These are phyloP conservation scores for Trichoderma simmonsii DNA, from an alignment of 2,329 filamentous ascomycete genomes.

Conservation along the genomic window DNA sequence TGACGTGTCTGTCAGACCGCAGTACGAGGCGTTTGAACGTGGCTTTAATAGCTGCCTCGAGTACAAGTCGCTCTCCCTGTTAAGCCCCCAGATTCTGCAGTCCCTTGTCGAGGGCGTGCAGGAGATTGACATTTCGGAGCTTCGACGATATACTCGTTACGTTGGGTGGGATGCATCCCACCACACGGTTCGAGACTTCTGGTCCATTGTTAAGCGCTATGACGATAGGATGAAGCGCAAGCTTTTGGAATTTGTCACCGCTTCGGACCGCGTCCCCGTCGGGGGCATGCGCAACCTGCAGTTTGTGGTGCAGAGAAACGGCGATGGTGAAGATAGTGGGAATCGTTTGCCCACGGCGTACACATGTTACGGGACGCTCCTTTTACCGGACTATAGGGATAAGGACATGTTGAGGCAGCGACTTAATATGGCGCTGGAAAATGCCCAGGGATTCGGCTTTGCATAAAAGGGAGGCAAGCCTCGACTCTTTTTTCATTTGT, in stretches of 20 bases:
- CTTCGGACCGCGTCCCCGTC: conserved; percentile 84
- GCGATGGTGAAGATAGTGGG: conserved; percentile 53
- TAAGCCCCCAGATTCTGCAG: conserved; percentile 69
- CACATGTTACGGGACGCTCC: conserved; percentile 87
- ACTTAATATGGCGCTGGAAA: conserved; percentile 80
- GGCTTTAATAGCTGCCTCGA: conserved; percentile 78
- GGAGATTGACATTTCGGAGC: conserved; percentile 71
- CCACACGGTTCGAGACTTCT: conserved; percentile 73
- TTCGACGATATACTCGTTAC: conserved; percentile 71
- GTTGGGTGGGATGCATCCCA: conserved; percentile 74
- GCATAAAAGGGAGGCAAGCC: conserved; percentile 45
- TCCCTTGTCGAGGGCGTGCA: conserved; percentile 79
- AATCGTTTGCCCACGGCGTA: conserved; percentile 76
- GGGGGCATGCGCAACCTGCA: conserved; percentile 78
- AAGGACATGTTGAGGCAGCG: conserved; percentile 69
- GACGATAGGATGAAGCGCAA: conserved; percentile 67
- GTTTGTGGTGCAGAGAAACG: conserved; percentile 79
- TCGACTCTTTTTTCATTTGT: background rate
- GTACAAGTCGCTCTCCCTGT: conserved; percentile 66
- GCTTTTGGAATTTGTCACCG: conserved; percentile 91
- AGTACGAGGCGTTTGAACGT: conserved; percentile 74
- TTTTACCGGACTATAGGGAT: conserved; percentile 78
- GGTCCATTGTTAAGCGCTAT: conserved; percentile 71
- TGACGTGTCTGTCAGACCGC: conserved; percentile 69
- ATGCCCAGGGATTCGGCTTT: conserved; percentile 86